Base-by-base conservation (phyloP, 495 filamentous ascomycete species). In the Aspergillus asperescens region DNA sequence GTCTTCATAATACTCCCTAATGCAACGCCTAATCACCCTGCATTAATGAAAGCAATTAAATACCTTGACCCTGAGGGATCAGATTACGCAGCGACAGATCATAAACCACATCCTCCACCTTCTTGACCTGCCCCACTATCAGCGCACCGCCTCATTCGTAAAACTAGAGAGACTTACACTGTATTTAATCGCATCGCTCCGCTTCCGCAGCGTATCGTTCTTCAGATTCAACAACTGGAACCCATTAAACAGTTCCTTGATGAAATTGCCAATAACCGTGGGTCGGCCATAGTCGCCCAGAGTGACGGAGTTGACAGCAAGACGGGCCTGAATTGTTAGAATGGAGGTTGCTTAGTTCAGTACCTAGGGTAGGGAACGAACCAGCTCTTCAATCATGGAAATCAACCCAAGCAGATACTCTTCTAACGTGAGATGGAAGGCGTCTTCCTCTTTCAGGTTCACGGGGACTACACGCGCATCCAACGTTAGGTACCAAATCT, bases 171-270 rank as follows among this genome's bases (percentile, higher is more conserved):
- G 16, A 66, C 80, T 62, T 61, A 95, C 88, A 54, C 85, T 85
- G 55, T 97, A 98, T 76, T 98, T 98, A 65, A 98, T 87, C 22
- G 87, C 85, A 71, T 98, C 93, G 23, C 85, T 90, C 50, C 89
- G 82, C 70, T 87, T 89, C 37, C 93, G 77, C 61, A 98, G 72
- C 12, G 83, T 80, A 62, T 98, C 93, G 63, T 98, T 98, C 80
- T 97, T 98, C 52, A 98, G 71, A 63, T 97, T 96, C 55, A 98
- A 77, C 37, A 97, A 78, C 77, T 97, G 94, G 71, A 98, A 98
- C 5, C 90, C 92, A 6, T 90, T 87, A 52, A 95, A 90, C 12
- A 98, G 70, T 62, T 97, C 90, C 73, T 96, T 96, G 73, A 96
- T 85, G 65, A 98, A 98, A 52, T 80, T 77, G 61, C 86, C 87